Base-by-base conservation (phyloP, 2,329 filamentous ascomycete genomes). In the Paraphoma chrysanthemicola region DNA sequence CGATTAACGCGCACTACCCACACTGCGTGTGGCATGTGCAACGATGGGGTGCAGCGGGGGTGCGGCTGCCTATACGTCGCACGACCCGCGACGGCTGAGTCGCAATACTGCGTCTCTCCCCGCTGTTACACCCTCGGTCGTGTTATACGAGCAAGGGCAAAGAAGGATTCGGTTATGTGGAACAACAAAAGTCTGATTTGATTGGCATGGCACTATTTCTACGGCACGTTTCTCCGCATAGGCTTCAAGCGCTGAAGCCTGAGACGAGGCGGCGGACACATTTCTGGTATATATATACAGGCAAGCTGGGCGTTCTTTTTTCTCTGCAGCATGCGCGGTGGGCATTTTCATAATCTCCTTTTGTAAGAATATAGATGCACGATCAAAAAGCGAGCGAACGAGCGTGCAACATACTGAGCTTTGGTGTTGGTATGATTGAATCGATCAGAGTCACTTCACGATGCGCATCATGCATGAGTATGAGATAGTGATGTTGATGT, bases 161-260 rank as follows among this genome's bases (percentile, higher is more conserved):
- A 23, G 23, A 23, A 23, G 23, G 23, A 23, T 3, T 23, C 2
- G 23, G 23, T 23, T 23, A 42, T 9, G 11, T 42, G 33, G 33
- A 31, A 42, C 18, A 30, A 11, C 47, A 49, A 53, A 53, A 48
- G 44, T 47, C 31, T 53, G 51, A 29, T 47, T 28, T 48, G 28
- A 51, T 30, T 51, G 42, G 44, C 39, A 42, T 31, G 51, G 51
- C 51, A 44, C 45, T 48, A 23, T 42, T 33, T 46, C 36, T 36
- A 33, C 51, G 41, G 18, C 39, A 43, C 45, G 31, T 36, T 36
- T 48, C 44, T 44, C 51, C 33, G 42, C 38, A 30, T n/a, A 48
- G 51, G 45, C 51, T 53, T 53, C 51, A 53, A 53, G 51, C 51
- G 51, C 51, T 53, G 51, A 53, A 53, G 51, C 44, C 51, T 48